Evolutionary conservation across 208 protist species (phyloP), one percentile per base, ranked within the genome.

Genomic region (Crithidia mellificae): DNA sequence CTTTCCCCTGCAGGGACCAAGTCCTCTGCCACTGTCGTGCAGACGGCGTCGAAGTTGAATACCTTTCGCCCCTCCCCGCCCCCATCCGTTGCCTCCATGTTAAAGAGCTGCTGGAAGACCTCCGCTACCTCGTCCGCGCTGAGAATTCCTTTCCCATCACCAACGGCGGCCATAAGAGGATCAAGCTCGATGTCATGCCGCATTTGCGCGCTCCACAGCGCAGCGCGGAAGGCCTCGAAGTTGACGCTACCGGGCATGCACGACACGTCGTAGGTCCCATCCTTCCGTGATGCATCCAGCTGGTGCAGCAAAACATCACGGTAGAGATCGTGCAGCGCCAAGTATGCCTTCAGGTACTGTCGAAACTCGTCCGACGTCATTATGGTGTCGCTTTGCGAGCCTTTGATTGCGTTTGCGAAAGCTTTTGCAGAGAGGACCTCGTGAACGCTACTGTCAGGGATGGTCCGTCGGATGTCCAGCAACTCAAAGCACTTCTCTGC

Each of bases 321-420:
- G 62, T 81, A 81, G 19, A 81, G 52, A 25, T 77, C 76, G 29
- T 61, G 71, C 62, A 77, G 46, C n/a, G 59, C 64, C 15, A 77
- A 34, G 36, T 81, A 81, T 32, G 55, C 41, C 22, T 68, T 67
- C 29, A 77, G 47, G 50, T 74, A 81, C 17, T 74, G 47, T 17
- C 76, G 73, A 39, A 81, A 53, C 20, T 58, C 30, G 24, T 25
- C 47, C 2, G 56, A 24, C 14, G 68, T 68, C 11, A 61, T 27
- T 12, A 81, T 66, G 43, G 32, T 46, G 47, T 30, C 46, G 19
- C 44, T 65, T 3, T 55, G 46, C 50, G 62, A 59, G 17, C 27
- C 43, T 15, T 61, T 63, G 36, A 70, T 49, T 32, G 63, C 59
- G 24, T 51, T 47, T 6, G 56, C 63, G 36, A 75, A 84, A 5